Conservation (phyloP, 371 early-diverging fungal species). For the Rhizoclosmatium hyalinum region DNA sequence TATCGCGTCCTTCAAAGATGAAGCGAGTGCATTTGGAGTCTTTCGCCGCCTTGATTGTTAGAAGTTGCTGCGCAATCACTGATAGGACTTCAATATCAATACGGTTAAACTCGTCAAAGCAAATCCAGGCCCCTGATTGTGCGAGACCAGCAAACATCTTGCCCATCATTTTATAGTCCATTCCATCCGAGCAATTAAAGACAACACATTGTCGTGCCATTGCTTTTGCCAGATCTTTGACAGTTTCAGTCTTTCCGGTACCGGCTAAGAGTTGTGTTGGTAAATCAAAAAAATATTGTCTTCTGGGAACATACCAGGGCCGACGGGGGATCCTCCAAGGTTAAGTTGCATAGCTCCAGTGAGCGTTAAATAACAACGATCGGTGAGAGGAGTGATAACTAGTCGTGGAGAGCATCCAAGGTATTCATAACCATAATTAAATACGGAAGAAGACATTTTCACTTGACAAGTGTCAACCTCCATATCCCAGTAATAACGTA, state of each 20-base stretch:
- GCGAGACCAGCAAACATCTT: constrained; percentile 64
- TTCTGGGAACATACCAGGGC: constrained; percentile 44
- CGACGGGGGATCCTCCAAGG: constrained; percentile 56
- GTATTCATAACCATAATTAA: constrained; percentile 57
- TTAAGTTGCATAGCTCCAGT: constrained; percentile 55
- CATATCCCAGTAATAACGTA: constrained; percentile 57
- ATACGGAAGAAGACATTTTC: constrained; percentile 50
- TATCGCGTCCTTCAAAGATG: constrained; percentile 59
- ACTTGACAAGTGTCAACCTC: constrained; percentile 52
- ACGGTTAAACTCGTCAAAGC: constrained; percentile 69
- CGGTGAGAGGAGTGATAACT: constrained; percentile 56
- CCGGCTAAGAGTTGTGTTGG: constrained; percentile 38
- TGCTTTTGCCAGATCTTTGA: constrained; percentile 58
- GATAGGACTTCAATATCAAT: constrained; percentile 60
- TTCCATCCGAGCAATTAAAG: constrained; percentile 64
- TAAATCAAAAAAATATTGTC: not conserved
- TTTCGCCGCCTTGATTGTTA: constrained; percentile 56
- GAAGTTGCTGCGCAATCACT: constrained; percentile 60
- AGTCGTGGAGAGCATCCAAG: constrained; percentile 54
- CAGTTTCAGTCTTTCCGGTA: constrained; percentile 64
- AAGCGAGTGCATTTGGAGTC: constrained; percentile 49
- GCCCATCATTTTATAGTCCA: constrained; percentile 61
- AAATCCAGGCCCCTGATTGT: constrained; percentile 59
- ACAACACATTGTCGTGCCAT: constrained; percentile 59
- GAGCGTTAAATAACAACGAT: constrained; percentile 55